Conservation (phyloP, 1,139 yeast genomes). For the Suhomyces coccinellae region DNA sequence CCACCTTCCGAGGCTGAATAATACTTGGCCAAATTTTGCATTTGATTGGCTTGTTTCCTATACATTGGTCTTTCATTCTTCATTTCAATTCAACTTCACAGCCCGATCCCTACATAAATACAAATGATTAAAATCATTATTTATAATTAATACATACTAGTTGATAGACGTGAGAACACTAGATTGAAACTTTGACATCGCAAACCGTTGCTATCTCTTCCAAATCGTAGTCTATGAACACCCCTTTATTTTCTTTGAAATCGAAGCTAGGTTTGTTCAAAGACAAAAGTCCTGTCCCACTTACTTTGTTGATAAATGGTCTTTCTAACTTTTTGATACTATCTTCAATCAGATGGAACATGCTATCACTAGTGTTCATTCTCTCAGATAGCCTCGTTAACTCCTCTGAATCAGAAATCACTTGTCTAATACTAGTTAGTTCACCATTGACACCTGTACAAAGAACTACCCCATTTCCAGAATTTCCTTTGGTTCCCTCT, state of each 20-base stretch:
- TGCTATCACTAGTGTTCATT: slow-evolving; percentile 8
- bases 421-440: slow-evolving; percentile 29
- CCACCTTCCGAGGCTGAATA: background rate
- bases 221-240: slow-evolving; percentile 39
- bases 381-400: slow-evolving; percentile 13
- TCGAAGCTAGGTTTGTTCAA: slow-evolving; percentile 41
- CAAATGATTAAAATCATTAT: background rate
- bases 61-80: background rate
- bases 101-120: background rate
- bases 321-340: slow-evolving; percentile 28
- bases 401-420: slow-evolving; percentile 17
- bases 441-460: slow-evolving; percentile 55
- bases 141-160: background rate
- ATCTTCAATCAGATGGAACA: slow-evolving; percentile 12
- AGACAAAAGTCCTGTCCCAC: slow-evolving; percentile 43
- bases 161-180: background rate
- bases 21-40: too few species aligned
- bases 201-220: slow-evolving; percentile 24
- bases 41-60: background rate
- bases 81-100: background rate
- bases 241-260: slow-evolving; percentile 27
- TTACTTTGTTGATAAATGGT: slow-evolving; percentile 39
- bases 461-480: slow-evolving; percentile 22
- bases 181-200: slow-evolving; percentile 3
- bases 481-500: background rate